phyloP scores from a whole-genome alignment of 2,329 filamentous ascomycete species.

The Penicillium sp. region DNA sequence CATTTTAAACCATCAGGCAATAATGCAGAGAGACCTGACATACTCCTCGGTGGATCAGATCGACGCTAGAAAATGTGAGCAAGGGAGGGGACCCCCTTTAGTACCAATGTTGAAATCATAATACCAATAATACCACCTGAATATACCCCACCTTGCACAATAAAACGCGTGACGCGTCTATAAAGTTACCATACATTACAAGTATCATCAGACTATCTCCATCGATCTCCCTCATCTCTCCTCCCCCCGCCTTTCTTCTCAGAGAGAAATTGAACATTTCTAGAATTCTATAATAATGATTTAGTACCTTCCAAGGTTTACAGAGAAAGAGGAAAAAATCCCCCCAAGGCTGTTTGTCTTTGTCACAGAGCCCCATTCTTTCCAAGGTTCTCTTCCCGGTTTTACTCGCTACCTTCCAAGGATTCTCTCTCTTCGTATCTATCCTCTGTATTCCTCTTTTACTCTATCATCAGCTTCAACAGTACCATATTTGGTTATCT shows the following conservation, averaged over 20 bases:
- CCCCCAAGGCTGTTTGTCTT: neutral
- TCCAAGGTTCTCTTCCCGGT: neutral
- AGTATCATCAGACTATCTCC: constrained; percentile 10
- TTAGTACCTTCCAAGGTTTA: constrained; percentile 5
- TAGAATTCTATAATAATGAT: constrained; percentile 13
- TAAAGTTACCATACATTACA: constrained; percentile 31
- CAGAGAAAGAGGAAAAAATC: neutral
- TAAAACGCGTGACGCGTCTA: constrained; percentile 31
- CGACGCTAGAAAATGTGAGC: constrained; percentile 10
- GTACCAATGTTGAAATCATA: neutral
- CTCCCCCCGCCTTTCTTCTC: constrained; percentile 13
- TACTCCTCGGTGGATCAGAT: constrained; percentile 8
- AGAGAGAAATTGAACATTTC: neutral
- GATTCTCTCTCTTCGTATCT: no score
- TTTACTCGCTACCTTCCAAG: neutral
- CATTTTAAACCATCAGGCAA: neutral
- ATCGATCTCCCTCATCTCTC: constrained; percentile 14
- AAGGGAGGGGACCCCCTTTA: constrained; percentile 7
- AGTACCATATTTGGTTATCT: neutral
- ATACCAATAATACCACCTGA: neutral
- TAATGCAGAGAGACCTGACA: constrained; percentile 1
- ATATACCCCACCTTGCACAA: neutral
- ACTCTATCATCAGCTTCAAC: neutral
- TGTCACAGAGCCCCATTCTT: neutral
- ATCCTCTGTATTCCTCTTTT: neutral